Conservation (phyloP, 805 yeast genomes). For the Saccharomyces mikatae region DNA sequence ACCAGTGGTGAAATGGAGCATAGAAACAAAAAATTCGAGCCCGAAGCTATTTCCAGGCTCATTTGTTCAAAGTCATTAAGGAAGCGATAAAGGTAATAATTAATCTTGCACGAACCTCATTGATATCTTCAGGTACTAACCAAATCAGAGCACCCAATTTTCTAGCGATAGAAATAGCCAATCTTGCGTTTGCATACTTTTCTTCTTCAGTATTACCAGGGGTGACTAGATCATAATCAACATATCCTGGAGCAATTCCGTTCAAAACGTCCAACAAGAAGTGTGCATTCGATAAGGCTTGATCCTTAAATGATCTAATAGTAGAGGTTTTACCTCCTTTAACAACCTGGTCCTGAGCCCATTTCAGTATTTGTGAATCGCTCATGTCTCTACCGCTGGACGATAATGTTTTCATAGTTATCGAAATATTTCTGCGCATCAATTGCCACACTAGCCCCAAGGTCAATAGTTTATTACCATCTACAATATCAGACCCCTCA, state of each 20-base stretch:
- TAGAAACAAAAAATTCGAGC: not conserved
- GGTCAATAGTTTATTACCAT: conserved; percentile 82
- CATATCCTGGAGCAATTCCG: conserved; percentile 95
- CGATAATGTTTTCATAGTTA: conserved; percentile 68
- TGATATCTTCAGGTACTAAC: conserved; percentile 99
- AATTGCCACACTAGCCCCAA: conserved; percentile 96
- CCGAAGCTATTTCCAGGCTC: not conserved
- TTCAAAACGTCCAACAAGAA: conserved; percentile 83
- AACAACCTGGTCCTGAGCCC: conserved; percentile 84
- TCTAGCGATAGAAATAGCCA: conserved; percentile 97
- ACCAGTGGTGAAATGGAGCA: not conserved
- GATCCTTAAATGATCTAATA: conserved; percentile 80
- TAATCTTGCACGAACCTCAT: conserved; percentile 89
- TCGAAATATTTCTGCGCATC: conserved; percentile 90
- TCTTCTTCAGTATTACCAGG: conserved; percentile 78
- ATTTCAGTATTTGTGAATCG: conserved; percentile 79
- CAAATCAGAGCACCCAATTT: conserved; percentile 95
- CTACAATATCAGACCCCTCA: conserved; percentile 95
- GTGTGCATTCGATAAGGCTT: conserved; percentile 64
- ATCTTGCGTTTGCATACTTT: conserved; percentile 84
- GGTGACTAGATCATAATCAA: conserved; percentile 85
- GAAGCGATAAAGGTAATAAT: conserved; percentile 93
- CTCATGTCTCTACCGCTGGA: conserved; percentile 66
- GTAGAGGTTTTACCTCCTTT: conserved; percentile 75
- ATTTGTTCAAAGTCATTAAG: conserved; percentile 61